These are phyloP conservation scores for Oxyria digyna DNA, from an alignment of 148 eudicot species.

Conservation along the genomic window DNA sequence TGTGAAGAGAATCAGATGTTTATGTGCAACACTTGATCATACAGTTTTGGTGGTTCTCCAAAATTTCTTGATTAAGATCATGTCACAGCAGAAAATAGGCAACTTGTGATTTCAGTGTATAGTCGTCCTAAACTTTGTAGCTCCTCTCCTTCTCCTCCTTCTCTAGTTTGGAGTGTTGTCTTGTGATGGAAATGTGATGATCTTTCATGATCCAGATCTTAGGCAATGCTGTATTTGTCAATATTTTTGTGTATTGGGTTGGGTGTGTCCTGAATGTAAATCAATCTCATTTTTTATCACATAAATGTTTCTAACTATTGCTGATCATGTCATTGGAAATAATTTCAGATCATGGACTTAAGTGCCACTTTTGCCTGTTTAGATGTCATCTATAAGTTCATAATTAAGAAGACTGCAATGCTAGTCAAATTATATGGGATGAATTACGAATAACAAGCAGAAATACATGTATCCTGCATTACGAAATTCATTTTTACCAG, in stretches of 20 bases:
- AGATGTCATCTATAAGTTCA: too few species aligned
- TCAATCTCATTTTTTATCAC: neutral
- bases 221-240: constrained; percentile 2
- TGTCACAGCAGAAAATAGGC: neutral
- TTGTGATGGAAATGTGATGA: neutral
- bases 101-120: neutral
- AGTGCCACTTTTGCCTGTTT: too few species aligned
- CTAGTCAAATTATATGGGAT: too few species aligned
- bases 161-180: neutral
- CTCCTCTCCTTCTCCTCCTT: neutral
- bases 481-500: too few species aligned
- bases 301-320: too few species aligned
- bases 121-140: neutral
- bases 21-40: neutral
- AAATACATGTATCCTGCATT: too few species aligned
- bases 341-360: too few species aligned
- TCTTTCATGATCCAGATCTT: neutral
- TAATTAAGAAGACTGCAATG: too few species aligned
- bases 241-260: neutral
- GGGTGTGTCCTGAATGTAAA: neutral
- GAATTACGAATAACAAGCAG: too few species aligned
- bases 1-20: neutral
- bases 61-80: neutral
- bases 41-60: constrained; percentile 2
- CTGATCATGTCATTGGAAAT: too few species aligned